Conservation (phyloP, 306 rosid species). For the Delonix regia region DNA sequence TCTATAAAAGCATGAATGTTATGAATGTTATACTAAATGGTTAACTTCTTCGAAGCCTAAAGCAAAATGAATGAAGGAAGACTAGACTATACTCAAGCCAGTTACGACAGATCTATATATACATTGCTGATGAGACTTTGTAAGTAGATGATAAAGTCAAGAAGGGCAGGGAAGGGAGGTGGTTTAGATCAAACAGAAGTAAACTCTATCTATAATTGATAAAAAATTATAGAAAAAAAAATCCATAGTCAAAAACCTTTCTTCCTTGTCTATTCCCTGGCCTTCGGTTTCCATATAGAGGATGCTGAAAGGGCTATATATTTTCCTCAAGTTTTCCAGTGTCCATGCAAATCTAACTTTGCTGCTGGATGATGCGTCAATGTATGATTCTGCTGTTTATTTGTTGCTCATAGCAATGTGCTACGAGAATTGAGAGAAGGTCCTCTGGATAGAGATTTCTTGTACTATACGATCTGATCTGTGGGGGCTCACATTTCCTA, state of each 20-base stretch:
- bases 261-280: conserved; percentile 30
- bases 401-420: conserved; percentile 28
- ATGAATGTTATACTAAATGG: background rate
- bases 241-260: conserved; percentile 25
- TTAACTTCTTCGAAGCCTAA: conserved; percentile 16
- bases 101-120: conserved; percentile 30
- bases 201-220: conserved; percentile 29
- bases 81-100: conserved; percentile 21
- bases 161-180: background rate
- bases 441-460: conserved; percentile 13
- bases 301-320: conserved; percentile 16
- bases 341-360: conserved; percentile 30
- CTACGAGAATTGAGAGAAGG: conserved; percentile 23
- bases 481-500: background rate
- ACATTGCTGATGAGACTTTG: conserved; percentile 39
- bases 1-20: background rate
- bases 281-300: conserved; percentile 18
- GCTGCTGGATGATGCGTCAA: conserved; percentile 14
- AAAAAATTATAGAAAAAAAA: background rate
- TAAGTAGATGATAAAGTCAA: conserved; percentile 6
- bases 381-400: conserved; percentile 21
- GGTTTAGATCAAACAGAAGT: conserved; percentile 30
- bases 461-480: background rate
- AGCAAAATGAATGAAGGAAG: background rate
- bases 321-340: conserved; percentile 31